Percentiles rank a stretch among this genome's conserved stretches.
phyloP scores from a whole-genome alignment of 345 rosid genomes.

The Eucalyptus polyanthemos region DNA sequence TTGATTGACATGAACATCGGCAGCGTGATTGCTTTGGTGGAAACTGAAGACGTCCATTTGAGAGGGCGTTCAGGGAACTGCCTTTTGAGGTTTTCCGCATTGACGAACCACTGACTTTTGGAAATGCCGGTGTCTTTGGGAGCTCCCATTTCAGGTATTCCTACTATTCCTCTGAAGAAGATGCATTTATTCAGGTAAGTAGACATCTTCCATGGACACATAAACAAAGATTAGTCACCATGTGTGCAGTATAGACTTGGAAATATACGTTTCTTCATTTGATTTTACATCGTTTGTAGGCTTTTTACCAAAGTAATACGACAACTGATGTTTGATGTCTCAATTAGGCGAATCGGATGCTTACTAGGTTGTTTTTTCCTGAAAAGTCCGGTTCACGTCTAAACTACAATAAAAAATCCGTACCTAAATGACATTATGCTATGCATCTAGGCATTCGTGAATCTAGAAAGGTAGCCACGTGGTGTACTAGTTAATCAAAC shows the following conservation, averaged over 20 bases:
- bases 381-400: background rate
- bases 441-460: background rate
- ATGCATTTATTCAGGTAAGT: slow-evolving; percentile 1
- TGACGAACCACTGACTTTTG: background rate
- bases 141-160: background rate
- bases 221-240: background rate
- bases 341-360: background rate
- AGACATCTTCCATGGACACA: slow-evolving; percentile 17
- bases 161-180: background rate
- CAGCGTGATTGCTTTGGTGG: background rate
- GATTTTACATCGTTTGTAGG: background rate
- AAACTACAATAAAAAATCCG: background rate
- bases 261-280: background rate
- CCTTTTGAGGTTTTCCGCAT: background rate
- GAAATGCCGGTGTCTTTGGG: background rate
- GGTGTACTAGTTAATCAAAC: background rate
- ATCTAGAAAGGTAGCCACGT: background rate
- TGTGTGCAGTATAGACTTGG: background rate
- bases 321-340: background rate
- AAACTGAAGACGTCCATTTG: background rate
- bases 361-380: background rate
- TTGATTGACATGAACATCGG: background rate
- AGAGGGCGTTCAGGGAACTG: slow-evolving; percentile 7
- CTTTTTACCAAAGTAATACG: background rate
- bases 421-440: background rate